A percentile compares a stretch with the other conserved stretches of the same genome.
Conservation (phyloP, 495 filamentous ascomycete species). For the Penicillium psychrofluorescens region DNA sequence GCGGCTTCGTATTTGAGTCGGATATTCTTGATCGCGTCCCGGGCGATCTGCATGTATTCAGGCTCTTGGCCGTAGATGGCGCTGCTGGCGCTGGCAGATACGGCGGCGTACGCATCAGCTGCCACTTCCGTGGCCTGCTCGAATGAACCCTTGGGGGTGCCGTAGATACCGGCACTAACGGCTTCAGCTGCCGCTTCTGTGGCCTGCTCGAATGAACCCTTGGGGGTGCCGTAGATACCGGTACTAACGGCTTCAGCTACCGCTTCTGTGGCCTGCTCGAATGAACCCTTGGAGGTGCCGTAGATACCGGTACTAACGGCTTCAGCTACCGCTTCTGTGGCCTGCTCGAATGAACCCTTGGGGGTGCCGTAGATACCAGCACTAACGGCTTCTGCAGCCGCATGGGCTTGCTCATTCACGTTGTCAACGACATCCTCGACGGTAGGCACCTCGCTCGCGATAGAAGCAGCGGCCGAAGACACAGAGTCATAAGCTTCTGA, state of each 20-base stretch:
- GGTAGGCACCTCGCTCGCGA: slow-evolving; percentile 46
- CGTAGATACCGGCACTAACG: slow-evolving; percentile 54
- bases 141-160: slow-evolving; percentile 44
- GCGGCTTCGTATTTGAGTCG: slow-evolving; percentile 47
- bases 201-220: slow-evolving; percentile 47
- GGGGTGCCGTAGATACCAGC: slow-evolving; percentile 51
- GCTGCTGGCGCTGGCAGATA: slow-evolving; percentile 40
- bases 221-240: slow-evolving; percentile 52
- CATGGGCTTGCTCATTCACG: slow-evolving; percentile 48
- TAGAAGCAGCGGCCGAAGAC: slow-evolving; percentile 39
- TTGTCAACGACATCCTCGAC: slow-evolving; percentile 52
- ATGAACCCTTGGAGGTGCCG: slow-evolving; percentile 47
- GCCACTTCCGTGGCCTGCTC: slow-evolving; percentile 48
- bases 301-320: slow-evolving; percentile 54
- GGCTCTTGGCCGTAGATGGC: slow-evolving; percentile 50
- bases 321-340: slow-evolving; percentile 50
- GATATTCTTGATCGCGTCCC: slow-evolving; percentile 40
- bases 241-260: slow-evolving; percentile 53
- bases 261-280: slow-evolving; percentile 47
- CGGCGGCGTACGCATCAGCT: slow-evolving; percentile 40
- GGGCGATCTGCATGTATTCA: slow-evolving; percentile 40
- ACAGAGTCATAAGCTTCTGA: slow-evolving; percentile 52
- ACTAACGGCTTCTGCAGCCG: slow-evolving; percentile 53
- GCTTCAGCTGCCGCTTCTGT: slow-evolving; percentile 53
- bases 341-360: slow-evolving; percentile 48